Conservation (phyloP, 345 rosid genomes). For the Linum tenue region DNA sequence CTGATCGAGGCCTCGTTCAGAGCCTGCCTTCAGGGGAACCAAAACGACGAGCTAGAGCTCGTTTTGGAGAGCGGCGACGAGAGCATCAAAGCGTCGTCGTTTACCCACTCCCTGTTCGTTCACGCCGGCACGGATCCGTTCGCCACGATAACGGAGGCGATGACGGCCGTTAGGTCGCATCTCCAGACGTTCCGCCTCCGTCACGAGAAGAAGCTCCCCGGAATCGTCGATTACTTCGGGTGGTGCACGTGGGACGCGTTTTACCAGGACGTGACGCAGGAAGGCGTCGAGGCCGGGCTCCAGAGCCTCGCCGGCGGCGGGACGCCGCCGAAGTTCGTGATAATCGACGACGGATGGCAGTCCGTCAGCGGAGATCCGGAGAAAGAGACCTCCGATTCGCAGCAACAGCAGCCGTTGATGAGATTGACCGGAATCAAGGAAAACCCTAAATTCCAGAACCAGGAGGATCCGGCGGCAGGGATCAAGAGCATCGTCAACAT, state of each 20-base stretch:
- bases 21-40: conserved; percentile 67
- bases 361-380: conserved; percentile 47
- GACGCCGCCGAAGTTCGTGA: conserved; percentile 76
- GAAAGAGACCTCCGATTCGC: conserved; percentile 4
- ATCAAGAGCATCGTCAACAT: conserved; percentile 60
- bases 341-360: conserved; percentile 97
- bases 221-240: conserved; percentile 68
- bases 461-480: conserved; percentile 53
- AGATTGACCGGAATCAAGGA: conserved; percentile 75
- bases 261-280: conserved; percentile 87
- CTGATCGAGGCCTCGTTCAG: conserved; percentile 76
- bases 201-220: conserved; percentile 83
- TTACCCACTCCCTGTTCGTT: conserved; percentile 52
- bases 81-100: conserved; percentile 53
- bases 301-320: conserved; percentile 58
- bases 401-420: conserved; percentile 31
- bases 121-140: conserved; percentile 84
- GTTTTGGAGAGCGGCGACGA: conserved; percentile 87
- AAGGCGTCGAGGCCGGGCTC: conserved; percentile 82
- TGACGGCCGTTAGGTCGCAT: conserved; percentile 55
- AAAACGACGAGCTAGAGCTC: conserved; percentile 62
- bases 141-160: conserved; percentile 56
- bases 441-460: conserved; percentile 59
- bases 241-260: conserved; percentile 99
- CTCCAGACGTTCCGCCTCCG: conserved; percentile 74